Evolutionary conservation across 2,329 filamentous ascomycete genomes (phyloP).

Genomic region (Colletotrichum tabaci): DNA sequence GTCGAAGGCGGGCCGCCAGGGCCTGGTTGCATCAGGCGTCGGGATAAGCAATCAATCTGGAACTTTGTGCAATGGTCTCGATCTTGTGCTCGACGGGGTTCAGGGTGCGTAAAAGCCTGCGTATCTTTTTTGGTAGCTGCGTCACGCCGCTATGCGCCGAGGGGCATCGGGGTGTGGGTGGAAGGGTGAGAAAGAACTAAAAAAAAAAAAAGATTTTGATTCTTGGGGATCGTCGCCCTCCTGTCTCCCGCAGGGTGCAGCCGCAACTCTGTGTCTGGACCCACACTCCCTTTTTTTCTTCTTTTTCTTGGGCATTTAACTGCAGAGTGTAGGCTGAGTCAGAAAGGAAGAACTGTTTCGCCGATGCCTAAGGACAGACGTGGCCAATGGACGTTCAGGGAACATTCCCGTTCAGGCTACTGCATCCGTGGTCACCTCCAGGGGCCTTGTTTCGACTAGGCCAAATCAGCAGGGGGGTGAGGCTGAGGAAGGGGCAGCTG

Average conservation of each 20-base stretch:
- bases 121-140: not conserved
- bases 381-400: not conserved
- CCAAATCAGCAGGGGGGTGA: not conserved
- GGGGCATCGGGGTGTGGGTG: not conserved
- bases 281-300: conserved; percentile 2
- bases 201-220: not conserved
- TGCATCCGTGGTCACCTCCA: conserved; percentile 9
- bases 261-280: conserved; percentile 36
- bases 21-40: not conserved
- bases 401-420: not conserved
- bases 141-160: conserved; percentile 4
- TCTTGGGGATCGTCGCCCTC: conserved; percentile 18
- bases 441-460: not conserved
- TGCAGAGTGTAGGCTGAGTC: not conserved
- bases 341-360: not conserved
- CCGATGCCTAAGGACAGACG: not conserved
- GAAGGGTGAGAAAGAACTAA: not conserved
- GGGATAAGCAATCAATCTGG: conserved; percentile 35
- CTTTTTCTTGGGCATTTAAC: not conserved
- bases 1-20: not conserved
- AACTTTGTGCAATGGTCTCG: conserved; percentile 30
- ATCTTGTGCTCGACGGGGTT: conserved; percentile 21
- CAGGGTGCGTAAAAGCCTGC: not conserved
- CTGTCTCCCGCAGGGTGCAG: conserved; percentile 9
- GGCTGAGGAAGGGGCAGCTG: not conserved